Evolutionary conservation across 805 yeast species (phyloP), one percentile per base, ranked within the genome.

Genomic region (Tetrapisispora phaffii): DNA sequence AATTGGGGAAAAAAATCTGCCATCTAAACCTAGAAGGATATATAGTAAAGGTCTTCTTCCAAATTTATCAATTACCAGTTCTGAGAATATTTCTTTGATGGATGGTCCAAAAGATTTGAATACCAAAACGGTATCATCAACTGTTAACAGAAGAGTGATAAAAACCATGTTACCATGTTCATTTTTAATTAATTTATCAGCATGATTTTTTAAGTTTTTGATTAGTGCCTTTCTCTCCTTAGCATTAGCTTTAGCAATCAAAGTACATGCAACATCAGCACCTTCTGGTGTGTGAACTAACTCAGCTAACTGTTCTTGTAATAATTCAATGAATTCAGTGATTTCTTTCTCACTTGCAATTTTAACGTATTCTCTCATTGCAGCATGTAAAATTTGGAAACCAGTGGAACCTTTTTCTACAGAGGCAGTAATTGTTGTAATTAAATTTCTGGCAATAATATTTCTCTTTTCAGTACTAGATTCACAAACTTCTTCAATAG

Each of bases 351-450:
- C 63, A 49, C 78, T 78, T 50, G 87, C 78, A 48, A 87, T 81
- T 50, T 80, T 76, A 40, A 79, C 76, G 58, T 84, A 87, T 63
- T 90, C 96, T 60, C 75, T 81, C 96, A 90, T 87, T 42, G 95
- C 96, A 33, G 96, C 95, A 65, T 90, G 97, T 62, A 90, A 76
- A 52, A 90, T 83, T 63, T 88, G 95, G 74, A 90, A 90, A 34
- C 97, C 97, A 22, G 95, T 83, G 2, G 96, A 87, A 6, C 97
- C 97, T 67, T 90, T 90, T 62, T 83, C 90, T 41, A 90, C 93
- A 6, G 96, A 83, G 2, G 96, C 89, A 31, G 82, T 79, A 50
- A 90, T 86, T 9, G 95, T 87, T 48, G 85, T 86, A 50, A 71
- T 72, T 63, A 90, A 73, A 65, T 90, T 90, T 54, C 75, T 73